Evolutionary conservation across 2,329 filamentous ascomycete genomes (phyloP), one percentile per base, ranked within the genome.

Genomic region (Grosmannia clavigera): DNA sequence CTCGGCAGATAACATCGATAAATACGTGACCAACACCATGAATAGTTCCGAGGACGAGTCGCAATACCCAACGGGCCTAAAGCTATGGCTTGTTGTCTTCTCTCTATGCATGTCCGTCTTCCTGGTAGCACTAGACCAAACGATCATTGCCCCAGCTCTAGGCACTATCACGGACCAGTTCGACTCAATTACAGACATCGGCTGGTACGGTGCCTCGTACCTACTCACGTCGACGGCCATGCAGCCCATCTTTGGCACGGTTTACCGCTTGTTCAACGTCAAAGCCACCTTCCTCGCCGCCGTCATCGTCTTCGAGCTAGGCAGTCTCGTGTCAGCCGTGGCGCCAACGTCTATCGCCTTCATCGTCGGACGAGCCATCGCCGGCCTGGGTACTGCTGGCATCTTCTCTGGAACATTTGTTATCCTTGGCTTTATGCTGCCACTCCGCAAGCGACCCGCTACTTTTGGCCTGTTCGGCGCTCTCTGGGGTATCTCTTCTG

Each of bases 291-390:
- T 73, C 57, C 64, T 74, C 6, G 58, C 60, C 48, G 74, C 77
- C 51, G 70, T 84, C 29, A 64, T 68, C 38, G 59, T 81, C 29
- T 84, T 85, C 64, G 80, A 83, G 65, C 27, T 82, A 1, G 81
- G 82, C 1, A 81, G 77, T 0, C 63, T 79, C 5, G 66, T 84
- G 12, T 83, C 81, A 64, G 81, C 69, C 60, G 63, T 74, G 60
- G 76, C 81, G 0, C 70, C 65, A 0, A 77, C 72, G 14, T 80
- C 78, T 0, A 63, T 67, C 0, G 78, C 78, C 70, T 74, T 84
- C 59, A 83, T 84, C 58, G 66, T 78, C 4, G 81, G 81, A 0
- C 74, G 81, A 5, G 77, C 78, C 1, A 69, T 84, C 3, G 78
- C 81, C 0, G 81, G 81, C 0, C 62, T 77, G 0, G 81, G 81